These are phyloP conservation scores for Chaetomiaceae sp. DNA, from an alignment of 2,329 filamentous ascomycete genomes.

Conservation along the genomic window DNA sequence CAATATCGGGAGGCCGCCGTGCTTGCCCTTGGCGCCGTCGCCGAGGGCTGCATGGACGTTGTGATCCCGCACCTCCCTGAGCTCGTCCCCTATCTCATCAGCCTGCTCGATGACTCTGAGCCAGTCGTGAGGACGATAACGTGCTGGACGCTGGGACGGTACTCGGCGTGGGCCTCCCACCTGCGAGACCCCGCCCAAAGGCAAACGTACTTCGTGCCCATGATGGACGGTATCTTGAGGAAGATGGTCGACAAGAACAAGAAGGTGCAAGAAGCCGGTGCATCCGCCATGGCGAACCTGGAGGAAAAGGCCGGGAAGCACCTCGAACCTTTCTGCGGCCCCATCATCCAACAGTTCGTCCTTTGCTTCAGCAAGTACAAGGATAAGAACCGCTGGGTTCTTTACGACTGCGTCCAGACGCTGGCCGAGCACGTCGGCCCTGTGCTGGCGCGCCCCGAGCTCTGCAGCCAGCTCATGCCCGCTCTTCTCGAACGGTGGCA, in stretches of 20 bases:
- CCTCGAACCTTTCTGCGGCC: constrained; percentile 78
- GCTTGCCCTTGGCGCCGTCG: constrained; percentile 87
- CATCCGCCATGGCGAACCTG: constrained; percentile 91
- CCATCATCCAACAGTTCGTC: constrained; percentile 90
- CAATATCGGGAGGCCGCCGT: constrained; percentile 90
- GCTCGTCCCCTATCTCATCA: constrained; percentile 84
- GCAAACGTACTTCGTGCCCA: constrained; percentile 79
- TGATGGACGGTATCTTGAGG: constrained; percentile 93
- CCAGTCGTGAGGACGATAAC: constrained; percentile 94
- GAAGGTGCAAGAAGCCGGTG: constrained; percentile 92
- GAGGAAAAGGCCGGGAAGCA: constrained; percentile 86
- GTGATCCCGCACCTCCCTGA: constrained; percentile 88
- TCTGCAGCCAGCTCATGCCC: constrained; percentile 87
- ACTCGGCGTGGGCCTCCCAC: constrained; percentile 85
- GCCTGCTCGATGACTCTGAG: constrained; percentile 75
- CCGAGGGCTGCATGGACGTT: constrained; percentile 86
- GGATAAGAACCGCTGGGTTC: constrained; percentile 96
- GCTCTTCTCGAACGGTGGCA: constrained; percentile 85
- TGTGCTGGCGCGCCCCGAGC: constrained; percentile 70
- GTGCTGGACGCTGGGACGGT: constrained; percentile 93
- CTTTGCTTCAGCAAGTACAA: constrained; percentile 93
- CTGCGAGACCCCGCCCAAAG: constrained; percentile 63
- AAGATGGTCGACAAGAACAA: constrained; percentile 98
- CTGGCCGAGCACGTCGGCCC: constrained; percentile 86
- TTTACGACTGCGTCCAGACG: constrained; percentile 98